Base-by-base conservation (phyloP, 2,329 filamentous ascomycete genomes). In the Paecilomyces sp. region DNA sequence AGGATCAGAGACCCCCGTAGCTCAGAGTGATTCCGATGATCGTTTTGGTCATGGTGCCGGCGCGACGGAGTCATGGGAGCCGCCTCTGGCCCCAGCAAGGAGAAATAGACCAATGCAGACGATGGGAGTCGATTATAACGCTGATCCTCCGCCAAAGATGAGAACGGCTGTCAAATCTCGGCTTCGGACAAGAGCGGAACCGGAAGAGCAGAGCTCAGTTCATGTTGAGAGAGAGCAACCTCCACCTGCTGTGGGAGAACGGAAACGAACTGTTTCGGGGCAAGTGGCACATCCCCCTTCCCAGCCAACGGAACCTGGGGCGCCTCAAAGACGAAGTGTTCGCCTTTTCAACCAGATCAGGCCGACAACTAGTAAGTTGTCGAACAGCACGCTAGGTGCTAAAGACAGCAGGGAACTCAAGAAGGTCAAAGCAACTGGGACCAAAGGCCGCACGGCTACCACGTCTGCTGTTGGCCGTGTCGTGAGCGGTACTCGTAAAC, bases 201-300 rank as follows among this genome's bases (percentile, higher is more conserved):
- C 70, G 30, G 78, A 75, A 70, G 79, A 77, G 67, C 78, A 59
- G 62, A 53, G 64, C n/a, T 50, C 68, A 28, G 65, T 64, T n/a
- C 71, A 70, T 54, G 62, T 66, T 15, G 70, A 75, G 34, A 68
- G 68, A 56, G 73, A 75, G 28, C 56, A 68, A 34, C 66, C 68
- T 36, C 68, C 22, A 22, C 22, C 68, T 57, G 69, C 63, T 65
- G 79, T 62, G 62, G 73, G 81, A 13, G 90, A 92, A 61, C 86
- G 92, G 72, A 97, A 97, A 77, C 86, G 93, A 66, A 97, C 92
- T 1, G 85, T 96, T n/a, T 96, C 93, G 50, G 93, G 93, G 3
- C 91, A 96, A 66, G 78, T 80, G 52, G 75, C 76, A 36, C 71
- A 77, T 83, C 55, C 83, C 74, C 62, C 78, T 75, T 63, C 81